Base-by-base conservation (phyloP, 139 green algal species). In the Astrephomene gubernaculifera region DNA sequence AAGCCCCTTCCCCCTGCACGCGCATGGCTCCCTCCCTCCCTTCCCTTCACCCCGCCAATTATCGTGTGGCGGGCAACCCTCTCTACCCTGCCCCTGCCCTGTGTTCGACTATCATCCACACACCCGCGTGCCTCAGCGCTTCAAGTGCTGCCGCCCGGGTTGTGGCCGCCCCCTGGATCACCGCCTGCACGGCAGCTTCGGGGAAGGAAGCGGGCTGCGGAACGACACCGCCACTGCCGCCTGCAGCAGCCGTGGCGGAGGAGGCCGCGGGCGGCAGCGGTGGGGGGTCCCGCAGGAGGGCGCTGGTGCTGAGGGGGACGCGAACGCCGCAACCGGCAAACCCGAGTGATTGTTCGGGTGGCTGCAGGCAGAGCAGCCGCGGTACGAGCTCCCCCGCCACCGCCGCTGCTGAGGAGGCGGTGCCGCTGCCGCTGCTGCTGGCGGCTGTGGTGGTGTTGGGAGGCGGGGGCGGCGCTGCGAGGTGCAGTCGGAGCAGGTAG, bases 401-500 rank as follows among this genome's bases (percentile, higher is more conserved):
- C 35, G 57, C 35, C 35, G 38, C 75, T 39, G 54, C 49, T 41
- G 74, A 45, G 6, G 27, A 61, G 71, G 64, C n/a, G 5, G 36
- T 29, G 17, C 83, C 43, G 63, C 44, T 38, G 1, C 38, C n/a
- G 57, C 71, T 61, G 29, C 83, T 60, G 25, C 78, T 60, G n/a
- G n/a, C n/a, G n/a, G n/a, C n/a, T n/a, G n/a, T n/a, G n/a, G n/a
- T n/a, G n/a, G n/a, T n/a, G n/a, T n/a, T n/a, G n/a, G n/a, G n/a
- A n/a, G n/a, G n/a, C n/a, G n/a, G n/a, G n/a, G n/a, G n/a, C n/a
- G n/a, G n/a, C n/a, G n/a, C n/a, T n/a, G n/a, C n/a, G n/a, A n/a
- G n/a, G 25, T 90, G 67, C 43, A 95, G 83, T 76, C 94, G 91
- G 4, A 93, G 79, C 36, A 96, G 88, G 87, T 94, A 95, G 25